A percentile compares a stretch with the other conserved stretches of the same genome.
phyloP scores from a whole-genome alignment of 306 rosid genomes.

The Malus asiatica region DNA sequence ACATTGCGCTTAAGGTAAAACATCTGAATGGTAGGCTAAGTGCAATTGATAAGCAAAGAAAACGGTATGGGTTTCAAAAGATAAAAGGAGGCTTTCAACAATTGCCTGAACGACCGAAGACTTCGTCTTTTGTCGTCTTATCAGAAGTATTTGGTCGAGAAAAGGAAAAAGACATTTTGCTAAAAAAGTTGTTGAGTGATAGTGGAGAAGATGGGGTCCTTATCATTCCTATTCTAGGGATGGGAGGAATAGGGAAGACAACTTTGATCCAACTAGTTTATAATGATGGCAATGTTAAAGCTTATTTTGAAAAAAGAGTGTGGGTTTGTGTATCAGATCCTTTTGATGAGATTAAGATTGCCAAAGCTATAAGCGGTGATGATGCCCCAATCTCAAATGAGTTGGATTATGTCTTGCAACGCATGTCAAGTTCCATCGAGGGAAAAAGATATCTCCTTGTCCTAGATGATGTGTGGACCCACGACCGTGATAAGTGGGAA shows the following conservation, averaged over 20 bases:
- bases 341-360: neutral
- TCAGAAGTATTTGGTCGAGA: neutral
- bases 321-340: slow-evolving; percentile 10
- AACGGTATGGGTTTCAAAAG: neutral
- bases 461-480: slow-evolving; percentile 14
- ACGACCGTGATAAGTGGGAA: neutral
- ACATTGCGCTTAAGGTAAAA: neutral
- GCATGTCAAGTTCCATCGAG: neutral
- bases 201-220: too few species aligned
- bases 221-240: too few species aligned
- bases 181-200: too few species aligned
- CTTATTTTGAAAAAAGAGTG: neutral
- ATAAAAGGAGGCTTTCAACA: neutral
- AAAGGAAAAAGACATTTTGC: neutral
- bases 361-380: too few species aligned
- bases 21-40: neutral
- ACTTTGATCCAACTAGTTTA: too few species aligned
- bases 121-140: neutral
- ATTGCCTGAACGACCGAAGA: neutral
- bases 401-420: too few species aligned
- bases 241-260: too few species aligned
- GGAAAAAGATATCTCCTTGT: neutral
- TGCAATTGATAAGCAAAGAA: neutral
- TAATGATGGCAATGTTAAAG: too few species aligned
- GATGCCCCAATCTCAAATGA: too few species aligned